These are phyloP conservation scores for Styphnolobium japonicum DNA, from an alignment of 306 rosid species.

Conservation along the genomic window DNA sequence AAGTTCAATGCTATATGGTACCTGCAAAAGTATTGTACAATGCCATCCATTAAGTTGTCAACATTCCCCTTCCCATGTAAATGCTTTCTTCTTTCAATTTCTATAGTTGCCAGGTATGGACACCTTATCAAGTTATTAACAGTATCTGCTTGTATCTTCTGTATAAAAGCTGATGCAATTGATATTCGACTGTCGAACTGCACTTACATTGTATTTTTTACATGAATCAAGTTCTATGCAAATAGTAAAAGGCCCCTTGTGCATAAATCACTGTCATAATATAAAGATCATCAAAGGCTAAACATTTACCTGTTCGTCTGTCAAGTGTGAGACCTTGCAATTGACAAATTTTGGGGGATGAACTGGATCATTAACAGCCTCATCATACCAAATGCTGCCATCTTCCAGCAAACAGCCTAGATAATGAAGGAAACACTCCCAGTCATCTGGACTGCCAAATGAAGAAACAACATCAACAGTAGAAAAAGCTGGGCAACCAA, in stretches of 20 bases:
- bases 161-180: slow-evolving; percentile 60
- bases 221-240: slow-evolving; percentile 26
- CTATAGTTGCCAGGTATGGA: slow-evolving; percentile 81
- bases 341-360: slow-evolving; percentile 53
- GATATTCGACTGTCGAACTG: slow-evolving; percentile 88
- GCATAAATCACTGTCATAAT: slow-evolving; percentile 9
- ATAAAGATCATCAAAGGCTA: slow-evolving; percentile 13
- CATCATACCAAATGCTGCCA: slow-evolving; percentile 67
- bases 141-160: slow-evolving; percentile 56
- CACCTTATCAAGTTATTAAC: slow-evolving; percentile 52
- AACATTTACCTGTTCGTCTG: slow-evolving; percentile 66
- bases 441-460: slow-evolving; percentile 95
- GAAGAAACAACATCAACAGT: slow-evolving; percentile 37
- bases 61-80: slow-evolving; percentile 63
- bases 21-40: slow-evolving; percentile 72
- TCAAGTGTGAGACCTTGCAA: slow-evolving; percentile 72
- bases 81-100: slow-evolving; percentile 85
- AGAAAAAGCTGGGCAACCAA: neutral
- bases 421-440: slow-evolving; percentile 93
- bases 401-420: slow-evolving; percentile 95
- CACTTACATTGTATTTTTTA: slow-evolving; percentile 35
- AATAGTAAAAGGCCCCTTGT: neutral
- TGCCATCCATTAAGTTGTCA: slow-evolving; percentile 55
- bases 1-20: slow-evolving; percentile 12
- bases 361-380: slow-evolving; percentile 50